Conservation (phyloP, 78 protist genomes). For the Pigoraptor vietnamica region DNA sequence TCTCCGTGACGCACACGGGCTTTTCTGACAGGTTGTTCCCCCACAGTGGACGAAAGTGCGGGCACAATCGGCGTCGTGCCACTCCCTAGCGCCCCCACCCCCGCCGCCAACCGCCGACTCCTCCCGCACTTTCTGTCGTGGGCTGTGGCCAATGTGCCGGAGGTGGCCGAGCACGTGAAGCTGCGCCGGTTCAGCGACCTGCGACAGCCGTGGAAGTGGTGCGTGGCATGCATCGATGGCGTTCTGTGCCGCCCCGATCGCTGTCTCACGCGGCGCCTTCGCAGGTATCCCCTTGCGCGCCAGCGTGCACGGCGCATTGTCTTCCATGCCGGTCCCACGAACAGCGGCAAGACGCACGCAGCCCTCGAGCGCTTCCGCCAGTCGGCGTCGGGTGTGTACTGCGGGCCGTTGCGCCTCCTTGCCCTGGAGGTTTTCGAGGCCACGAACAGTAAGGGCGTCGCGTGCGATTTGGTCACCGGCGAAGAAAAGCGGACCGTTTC, state of each 20-base stretch:
- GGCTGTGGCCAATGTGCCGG: background rate
- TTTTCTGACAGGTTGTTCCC: no score
- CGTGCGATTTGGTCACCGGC: conserved; percentile 59
- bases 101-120: no score
- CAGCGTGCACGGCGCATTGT: background rate
- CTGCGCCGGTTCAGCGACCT: background rate
- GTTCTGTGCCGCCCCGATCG: background rate
- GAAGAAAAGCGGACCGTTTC: conserved; percentile 20
- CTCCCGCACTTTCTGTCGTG: background rate
- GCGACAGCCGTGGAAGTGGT: background rate
- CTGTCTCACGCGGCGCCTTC: background rate
- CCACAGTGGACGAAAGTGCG: no score
- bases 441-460: conserved; percentile 11
- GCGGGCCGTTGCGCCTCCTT: conserved; percentile 60
- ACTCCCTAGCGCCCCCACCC: no score
- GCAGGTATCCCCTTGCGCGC: conserved; percentile 12
- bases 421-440: conserved; percentile 50
- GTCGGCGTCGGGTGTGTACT: conserved; percentile 39
- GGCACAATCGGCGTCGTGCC: no score
- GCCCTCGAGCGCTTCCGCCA: conserved; percentile 21
- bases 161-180: background rate
- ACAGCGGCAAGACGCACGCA: conserved; percentile 66
- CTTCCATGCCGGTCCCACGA: conserved; percentile 74
- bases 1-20: no score
- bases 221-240: background rate